Evolutionary conservation across 768 basidiomycete species (phyloP).

Genomic region (Pleurotus tuber-regium): DNA sequence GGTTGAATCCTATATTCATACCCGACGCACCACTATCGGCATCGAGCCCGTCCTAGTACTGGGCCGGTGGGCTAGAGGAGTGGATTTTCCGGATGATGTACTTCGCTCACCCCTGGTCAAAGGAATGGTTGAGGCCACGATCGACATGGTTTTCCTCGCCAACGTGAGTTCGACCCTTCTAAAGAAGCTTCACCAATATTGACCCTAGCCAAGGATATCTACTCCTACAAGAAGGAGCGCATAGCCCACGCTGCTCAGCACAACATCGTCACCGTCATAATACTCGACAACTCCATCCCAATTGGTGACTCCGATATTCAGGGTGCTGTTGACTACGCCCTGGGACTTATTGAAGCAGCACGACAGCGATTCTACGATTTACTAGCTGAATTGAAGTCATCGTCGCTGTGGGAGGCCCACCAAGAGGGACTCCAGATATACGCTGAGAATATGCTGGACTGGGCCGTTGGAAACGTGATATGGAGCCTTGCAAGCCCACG

Average conservation of each 20-base stretch:
- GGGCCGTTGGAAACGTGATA: conserved; percentile 7
- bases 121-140: conserved; percentile 6
- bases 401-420: background rate
- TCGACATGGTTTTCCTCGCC: conserved; percentile 14
- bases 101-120: conserved; percentile 9
- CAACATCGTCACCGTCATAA: conserved; percentile 15
- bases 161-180: conserved; percentile 10
- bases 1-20: conserved; percentile 9
- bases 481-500: conserved; percentile 4
- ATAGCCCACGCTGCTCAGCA: conserved; percentile 12
- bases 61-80: conserved; percentile 6
- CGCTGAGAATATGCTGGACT: conserved; percentile 7
- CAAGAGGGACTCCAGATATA: conserved; percentile 1
- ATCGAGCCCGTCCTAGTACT: conserved; percentile 11
- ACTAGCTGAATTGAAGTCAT: background rate
- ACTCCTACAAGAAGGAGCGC: conserved; percentile 15
- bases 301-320: conserved; percentile 10
- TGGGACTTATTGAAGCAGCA: background rate
- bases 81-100: conserved; percentile 14
- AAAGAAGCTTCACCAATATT: background rate
- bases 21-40: conserved; percentile 14
- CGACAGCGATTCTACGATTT: background rate
- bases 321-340: conserved; percentile 6
- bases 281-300: conserved; percentile 4
- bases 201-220: conserved; percentile 12